Base-by-base conservation (phyloP, 441 rosid species). In the Adansonia rubrostipa region DNA sequence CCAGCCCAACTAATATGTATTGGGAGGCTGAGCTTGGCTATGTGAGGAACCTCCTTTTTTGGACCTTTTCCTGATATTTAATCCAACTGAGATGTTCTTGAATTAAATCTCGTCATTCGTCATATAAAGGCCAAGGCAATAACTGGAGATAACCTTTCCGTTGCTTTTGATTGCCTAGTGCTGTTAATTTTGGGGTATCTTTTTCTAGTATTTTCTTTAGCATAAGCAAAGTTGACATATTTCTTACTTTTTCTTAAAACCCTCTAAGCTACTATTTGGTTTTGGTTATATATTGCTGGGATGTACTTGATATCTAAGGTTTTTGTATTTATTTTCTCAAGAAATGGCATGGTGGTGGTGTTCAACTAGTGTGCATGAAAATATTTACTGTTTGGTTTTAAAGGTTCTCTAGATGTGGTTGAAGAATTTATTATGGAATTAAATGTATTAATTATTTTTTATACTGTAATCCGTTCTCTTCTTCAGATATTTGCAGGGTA, bases 401-500 rank as follows among this genome's bases (percentile, higher is more conserved):
- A 15, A 33, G 20, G 50, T 64, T 63, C 48, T 53, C 11, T 76
- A 36, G 66, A 54, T 10, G 19, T 66, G 70, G 54, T 17, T 48
- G 14, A 60, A 70, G 50, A 71, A 48, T 36, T 58, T 51, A 20
- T 42, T 68, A 14, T 51, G 61, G 57, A 71, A 47, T 68, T 60
- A 24, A 50, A 48, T 47, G 33, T 53, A 1, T 22, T 79, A 19
- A 36, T 14, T 75, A 70, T 51, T 64, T 71, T 50, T 83, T 24
- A 20, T 69, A 14, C 42, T n/a, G 67, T 71, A 19, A 24, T 62
- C 10, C 67, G 15, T 80, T 65, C 76, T 85, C 73, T 80, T 80
- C 50, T 82, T 69, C 90, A 96, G 99, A 84, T 89, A 80, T 88
- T 85, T 96, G 92, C 98, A 96, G 90, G 87, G 88, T 44, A 96